phyloP scores from a whole-genome alignment of 345 rosid species.

The Camelina laxa region DNA sequence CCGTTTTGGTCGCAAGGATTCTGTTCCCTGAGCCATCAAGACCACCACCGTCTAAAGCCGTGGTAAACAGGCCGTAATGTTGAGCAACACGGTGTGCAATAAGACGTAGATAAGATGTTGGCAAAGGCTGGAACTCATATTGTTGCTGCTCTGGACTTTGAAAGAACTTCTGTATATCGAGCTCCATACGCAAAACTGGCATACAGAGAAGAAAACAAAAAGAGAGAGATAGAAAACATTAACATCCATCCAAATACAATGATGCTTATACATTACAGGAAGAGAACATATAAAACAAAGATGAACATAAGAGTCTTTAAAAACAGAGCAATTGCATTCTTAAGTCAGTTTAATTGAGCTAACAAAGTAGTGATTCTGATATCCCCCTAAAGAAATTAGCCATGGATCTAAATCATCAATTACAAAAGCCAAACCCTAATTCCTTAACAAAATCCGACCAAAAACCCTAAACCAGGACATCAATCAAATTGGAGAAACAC shows the following conservation, averaged over 20 bases:
- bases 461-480: conserved; percentile 13
- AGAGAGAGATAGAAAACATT: neutral
- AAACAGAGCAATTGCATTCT: conserved; percentile 2
- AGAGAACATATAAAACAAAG: neutral
- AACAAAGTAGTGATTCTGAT: neutral
- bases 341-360: conserved; percentile 5
- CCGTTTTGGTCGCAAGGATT: conserved; percentile 67
- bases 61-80: conserved; percentile 86
- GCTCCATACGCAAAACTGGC: conserved; percentile 93
- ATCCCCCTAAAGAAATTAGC: neutral
- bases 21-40: conserved; percentile 70
- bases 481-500: neutral
- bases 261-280: neutral
- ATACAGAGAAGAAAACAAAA: neutral
- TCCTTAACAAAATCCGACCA: neutral
- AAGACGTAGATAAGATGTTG: conserved; percentile 94
- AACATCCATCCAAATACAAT: neutral
- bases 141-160: conserved; percentile 72
- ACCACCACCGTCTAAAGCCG: conserved; percentile 69
- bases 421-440: conserved; percentile 19
- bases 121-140: conserved; percentile 82
- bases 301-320: neutral
- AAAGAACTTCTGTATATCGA: conserved; percentile 84
- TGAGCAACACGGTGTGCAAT: conserved; percentile 95
- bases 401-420: conserved; percentile 27